A percentile compares a stretch with the other conserved stretches of the same genome.
These are phyloP conservation scores for Westerdykella ornata DNA, from an alignment of 2,329 filamentous ascomycete species.

Conservation along the genomic window DNA sequence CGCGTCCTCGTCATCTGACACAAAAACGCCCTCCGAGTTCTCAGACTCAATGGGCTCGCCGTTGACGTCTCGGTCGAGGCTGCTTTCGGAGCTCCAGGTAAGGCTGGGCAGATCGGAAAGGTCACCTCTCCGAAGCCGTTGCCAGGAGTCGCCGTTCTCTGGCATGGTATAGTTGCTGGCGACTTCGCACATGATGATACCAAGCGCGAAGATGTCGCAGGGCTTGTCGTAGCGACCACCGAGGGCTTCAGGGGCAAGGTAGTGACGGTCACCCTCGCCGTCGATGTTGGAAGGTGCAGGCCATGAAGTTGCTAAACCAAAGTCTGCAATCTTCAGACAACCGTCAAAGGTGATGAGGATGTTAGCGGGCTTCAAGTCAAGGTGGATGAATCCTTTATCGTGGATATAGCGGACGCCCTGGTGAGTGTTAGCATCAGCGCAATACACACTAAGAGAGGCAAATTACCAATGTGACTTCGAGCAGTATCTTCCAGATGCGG, in stretches of 20 bases:
- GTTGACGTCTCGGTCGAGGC: slow-evolving; percentile 65
- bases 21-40: slow-evolving; percentile 20
- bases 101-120: slow-evolving; percentile 80
- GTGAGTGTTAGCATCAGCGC: slow-evolving; percentile 19
- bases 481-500: slow-evolving; percentile 94
- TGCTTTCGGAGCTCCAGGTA: slow-evolving; percentile 68
- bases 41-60: slow-evolving; percentile 22
- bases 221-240: slow-evolving; percentile 81
- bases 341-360: slow-evolving; percentile 77
- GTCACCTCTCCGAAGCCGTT: slow-evolving; percentile 80
- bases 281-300: slow-evolving; percentile 71
- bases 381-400: slow-evolving; percentile 74
- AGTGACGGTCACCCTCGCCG: slow-evolving; percentile 90
- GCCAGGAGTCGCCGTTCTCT: slow-evolving; percentile 87
- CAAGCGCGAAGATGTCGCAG: slow-evolving; percentile 88
- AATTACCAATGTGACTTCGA: slow-evolving; percentile 76
- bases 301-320: slow-evolving; percentile 73
- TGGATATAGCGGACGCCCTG: slow-evolving; percentile 89
- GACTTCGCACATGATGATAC: slow-evolving; percentile 89
- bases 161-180: slow-evolving; percentile 90
- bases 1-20: slow-evolving; percentile 35
- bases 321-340: slow-evolving; percentile 77
- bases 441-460: neutral
- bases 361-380: slow-evolving; percentile 81
- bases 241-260: slow-evolving; percentile 90